These are phyloP conservation scores for Myxozyma melibiosi DNA, from an alignment of 805 yeast genomes.

Conservation along the genomic window DNA sequence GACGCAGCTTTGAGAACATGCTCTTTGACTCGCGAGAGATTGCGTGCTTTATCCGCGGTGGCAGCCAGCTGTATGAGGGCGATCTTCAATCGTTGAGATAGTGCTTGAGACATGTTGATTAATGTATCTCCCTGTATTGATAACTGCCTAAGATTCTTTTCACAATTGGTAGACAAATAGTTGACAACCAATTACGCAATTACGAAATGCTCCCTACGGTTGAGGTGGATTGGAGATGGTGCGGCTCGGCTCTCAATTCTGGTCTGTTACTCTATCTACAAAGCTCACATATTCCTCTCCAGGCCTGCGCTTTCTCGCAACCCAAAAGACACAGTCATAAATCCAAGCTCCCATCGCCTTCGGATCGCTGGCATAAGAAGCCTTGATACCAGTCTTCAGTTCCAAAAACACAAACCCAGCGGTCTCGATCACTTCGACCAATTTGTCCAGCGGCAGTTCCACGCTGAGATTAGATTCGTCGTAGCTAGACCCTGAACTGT, in stretches of 20 bases:
- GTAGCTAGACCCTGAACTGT: neutral
- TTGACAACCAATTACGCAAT: neutral
- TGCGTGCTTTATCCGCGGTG: slow-evolving; percentile 77
- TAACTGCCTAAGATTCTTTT: neutral
- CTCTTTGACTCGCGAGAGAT: slow-evolving; percentile 66
- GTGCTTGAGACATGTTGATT: slow-evolving; percentile 7
- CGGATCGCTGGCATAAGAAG: slow-evolving; percentile 55
- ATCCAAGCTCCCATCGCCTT: slow-evolving; percentile 54
- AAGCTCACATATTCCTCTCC: slow-evolving; percentile 7
- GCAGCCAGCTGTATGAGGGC: slow-evolving; percentile 85
- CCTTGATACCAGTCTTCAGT: slow-evolving; percentile 42
- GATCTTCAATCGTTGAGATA: slow-evolving; percentile 40
- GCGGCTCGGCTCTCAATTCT: neutral
- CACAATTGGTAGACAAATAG: neutral
- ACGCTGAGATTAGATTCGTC: slow-evolving; percentile 55
- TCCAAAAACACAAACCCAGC: slow-evolving; percentile 63
- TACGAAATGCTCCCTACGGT: neutral
- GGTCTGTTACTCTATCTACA: neutral
- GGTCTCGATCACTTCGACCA: slow-evolving; percentile 52
- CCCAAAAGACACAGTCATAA: slow-evolving; percentile 65
- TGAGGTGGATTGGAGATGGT: neutral
- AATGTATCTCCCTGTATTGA: neutral
- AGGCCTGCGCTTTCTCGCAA: slow-evolving; percentile 42
- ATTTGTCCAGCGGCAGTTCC: slow-evolving; percentile 71
- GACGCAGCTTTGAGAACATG: slow-evolving; percentile 70